Percentiles rank a stretch among this genome's conserved stretches.
Evolutionary conservation across 805 yeast species (phyloP).

Genomic region (Priceomyces haplophilus): DNA sequence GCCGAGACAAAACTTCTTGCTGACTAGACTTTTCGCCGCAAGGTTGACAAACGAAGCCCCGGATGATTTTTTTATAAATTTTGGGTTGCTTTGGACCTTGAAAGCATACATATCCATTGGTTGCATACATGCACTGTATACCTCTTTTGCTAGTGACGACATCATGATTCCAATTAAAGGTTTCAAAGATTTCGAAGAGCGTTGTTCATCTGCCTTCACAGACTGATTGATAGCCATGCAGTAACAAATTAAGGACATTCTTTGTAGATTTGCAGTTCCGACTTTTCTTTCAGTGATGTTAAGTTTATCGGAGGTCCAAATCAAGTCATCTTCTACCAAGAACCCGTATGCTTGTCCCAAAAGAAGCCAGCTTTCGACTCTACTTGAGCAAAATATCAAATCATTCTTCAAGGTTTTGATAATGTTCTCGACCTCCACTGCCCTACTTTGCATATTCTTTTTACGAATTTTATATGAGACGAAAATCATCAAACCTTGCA

Average conservation of each 20-base stretch:
- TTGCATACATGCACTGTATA: slow-evolving; percentile 55
- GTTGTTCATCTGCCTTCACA: slow-evolving; percentile 10
- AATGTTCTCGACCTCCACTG: slow-evolving; percentile 76
- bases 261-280: slow-evolving; percentile 60
- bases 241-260: slow-evolving; percentile 69
- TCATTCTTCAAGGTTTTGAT: slow-evolving; percentile 65
- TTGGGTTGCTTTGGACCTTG: slow-evolving; percentile 37
- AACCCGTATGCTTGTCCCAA: slow-evolving; percentile 76
- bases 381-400: slow-evolving; percentile 57
- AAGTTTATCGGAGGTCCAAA: slow-evolving; percentile 88
- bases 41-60: slow-evolving; percentile 25
- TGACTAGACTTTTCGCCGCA: slow-evolving; percentile 19
- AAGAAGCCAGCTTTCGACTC: slow-evolving; percentile 85
- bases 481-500: slow-evolving; percentile 66
- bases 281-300: slow-evolving; percentile 59
- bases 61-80: slow-evolving; percentile 24
- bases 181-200: slow-evolving; percentile 18
- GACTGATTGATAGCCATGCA: slow-evolving; percentile 62
- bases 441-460: slow-evolving; percentile 74
- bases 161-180: slow-evolving; percentile 45
- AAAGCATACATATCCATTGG: slow-evolving; percentile 68
- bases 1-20: slow-evolving; percentile 30
- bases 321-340: slow-evolving; percentile 81
- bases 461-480: slow-evolving; percentile 69
- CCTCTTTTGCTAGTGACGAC: slow-evolving; percentile 53